These are phyloP conservation scores for Amanita rimosa DNA, from an alignment of 768 basidiomycete species.

Conservation along the genomic window DNA sequence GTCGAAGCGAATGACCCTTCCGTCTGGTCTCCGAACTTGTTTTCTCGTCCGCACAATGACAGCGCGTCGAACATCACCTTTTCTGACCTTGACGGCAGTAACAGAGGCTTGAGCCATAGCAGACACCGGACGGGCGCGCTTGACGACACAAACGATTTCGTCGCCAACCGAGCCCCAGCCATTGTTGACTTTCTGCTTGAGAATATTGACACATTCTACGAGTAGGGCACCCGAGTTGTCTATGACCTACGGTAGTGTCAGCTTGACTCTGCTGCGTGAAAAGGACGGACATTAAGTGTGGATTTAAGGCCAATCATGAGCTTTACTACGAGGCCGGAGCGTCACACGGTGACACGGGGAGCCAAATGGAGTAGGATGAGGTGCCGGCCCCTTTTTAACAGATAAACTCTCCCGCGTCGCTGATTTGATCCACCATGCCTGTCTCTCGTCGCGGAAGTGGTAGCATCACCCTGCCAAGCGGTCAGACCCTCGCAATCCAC, in stretches of 20 bases:
- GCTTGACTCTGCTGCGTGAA: not conserved
- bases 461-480: constrained; percentile 57
- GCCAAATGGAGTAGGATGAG: constrained; percentile 7
- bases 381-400: not conserved
- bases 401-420: not conserved
- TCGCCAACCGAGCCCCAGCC: constrained; percentile 92
- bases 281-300: constrained; percentile 57
- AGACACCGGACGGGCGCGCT: constrained; percentile 77
- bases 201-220: constrained; percentile 92
- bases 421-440: constrained; percentile 31
- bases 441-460: constrained; percentile 71
- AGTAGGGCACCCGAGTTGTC: constrained; percentile 95
- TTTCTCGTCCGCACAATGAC: constrained; percentile 94
- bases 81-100: constrained; percentile 80
- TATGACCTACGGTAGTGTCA: constrained; percentile 54
- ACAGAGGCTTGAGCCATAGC: constrained; percentile 54
- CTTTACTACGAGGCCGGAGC: constrained; percentile 3
- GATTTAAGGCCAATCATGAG: constrained; percentile 92
- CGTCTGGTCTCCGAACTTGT: constrained; percentile 76
- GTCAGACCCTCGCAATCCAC: constrained; percentile 76
- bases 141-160: constrained; percentile 92
- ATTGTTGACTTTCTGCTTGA: constrained; percentile 93
- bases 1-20: constrained; percentile 81
- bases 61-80: constrained; percentile 91
- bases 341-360: constrained; percentile 7